Base-by-base conservation (phyloP, 352 stramenopile species). In the Phytopythium helicoides region DNA sequence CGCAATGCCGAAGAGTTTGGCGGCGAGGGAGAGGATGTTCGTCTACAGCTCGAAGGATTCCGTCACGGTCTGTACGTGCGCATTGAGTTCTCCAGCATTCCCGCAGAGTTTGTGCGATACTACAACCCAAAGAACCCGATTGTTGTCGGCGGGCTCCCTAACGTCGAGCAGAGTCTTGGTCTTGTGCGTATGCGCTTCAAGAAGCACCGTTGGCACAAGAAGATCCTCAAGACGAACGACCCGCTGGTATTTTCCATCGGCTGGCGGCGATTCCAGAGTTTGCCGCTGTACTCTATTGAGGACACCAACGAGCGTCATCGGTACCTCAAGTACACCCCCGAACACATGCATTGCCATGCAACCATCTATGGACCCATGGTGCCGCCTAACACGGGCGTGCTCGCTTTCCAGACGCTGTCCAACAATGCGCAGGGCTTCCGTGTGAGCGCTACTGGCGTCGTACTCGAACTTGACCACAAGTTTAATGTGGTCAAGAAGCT, bases 401-500 rank as follows among this genome's bases (percentile, higher is more conserved):
- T 99, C 33, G 96, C 96, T 0, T 99, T 99, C 81, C 96, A 99
- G 74, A 92, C 86, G 47, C 68, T 99, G 47, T 89, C 78, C 3
- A 95, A 94, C 52, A 96, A 89, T 25, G 83, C 89, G 26, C 69
- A 95, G 34, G 86, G 92, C 14, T 99, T 99, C 71, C 95, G 98
- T 23, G 97, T 99, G 56, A 96, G 94, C 40, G 91, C 92, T 14
- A 99, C 97, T 16, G 98, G 98, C 26, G 96, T 98, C 6, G 89
- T 98, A 23, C 71, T 99, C 19, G 96, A 99, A 62, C 78, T 99
- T 16, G 95, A 99, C 75, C 91, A 98, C 48, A 98, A 94, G 49
- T 99, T 99, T 51, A 89, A 91, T 56, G 87, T 99, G 26, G 94
- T 99, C 53, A 99, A 99, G 79, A 99, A 99, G 77, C 87, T 99